Evolutionary conservation across 2,329 filamentous ascomycete genomes (phyloP), one percentile per base, ranked within the genome.

Genomic region (Incumbomyces lentus): DNA sequence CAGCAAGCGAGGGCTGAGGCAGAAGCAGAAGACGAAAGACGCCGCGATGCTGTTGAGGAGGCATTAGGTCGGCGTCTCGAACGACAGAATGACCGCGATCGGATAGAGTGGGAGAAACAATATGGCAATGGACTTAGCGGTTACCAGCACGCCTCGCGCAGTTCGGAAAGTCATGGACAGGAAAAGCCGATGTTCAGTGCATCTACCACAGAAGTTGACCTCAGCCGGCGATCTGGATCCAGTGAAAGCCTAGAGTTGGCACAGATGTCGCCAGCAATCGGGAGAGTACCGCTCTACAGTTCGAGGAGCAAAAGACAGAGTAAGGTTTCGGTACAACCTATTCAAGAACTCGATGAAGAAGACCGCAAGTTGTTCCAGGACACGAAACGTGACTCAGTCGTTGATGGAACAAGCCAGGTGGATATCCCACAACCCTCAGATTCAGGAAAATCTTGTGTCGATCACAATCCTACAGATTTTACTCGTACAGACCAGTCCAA

Each of bases 71-170:
- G 79, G 44, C 74, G 78, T 45, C 51, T 73, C 2, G 68, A 73
- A 52, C 64, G 69, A 44, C 63, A 64, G 30, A 71, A 68, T 37
- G 60, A 65, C 31, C 59, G 60, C 29, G 70, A 73, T 34, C 62
- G 68, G 32, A 59, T 60, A 19, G 60, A 79, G 50, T 95, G 89
- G 89, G 89, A 95, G 60, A 75, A 76, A 5, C 70, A 76, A 1
- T 92, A 94, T 55, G 85, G 84, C 0, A 72, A 83, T 52, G 77
- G 76, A 47, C 64, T 69, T 19, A 55, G 62, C 36, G 50, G 48
- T 16, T 59, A 64, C 59, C 54, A 54, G 33, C 55, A 65, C 64
- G 17, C 72, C 75, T 29, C 82, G 74, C 0, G 75, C 72, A 10
- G 62, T 74, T 26, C 73, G 68, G 17, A 68, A 63, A 16, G 66